Percentiles rank a stretch among this genome's conserved stretches.
phyloP scores from a whole-genome alignment of 768 basidiomycete genomes.

The Myochromella boudieri region DNA sequence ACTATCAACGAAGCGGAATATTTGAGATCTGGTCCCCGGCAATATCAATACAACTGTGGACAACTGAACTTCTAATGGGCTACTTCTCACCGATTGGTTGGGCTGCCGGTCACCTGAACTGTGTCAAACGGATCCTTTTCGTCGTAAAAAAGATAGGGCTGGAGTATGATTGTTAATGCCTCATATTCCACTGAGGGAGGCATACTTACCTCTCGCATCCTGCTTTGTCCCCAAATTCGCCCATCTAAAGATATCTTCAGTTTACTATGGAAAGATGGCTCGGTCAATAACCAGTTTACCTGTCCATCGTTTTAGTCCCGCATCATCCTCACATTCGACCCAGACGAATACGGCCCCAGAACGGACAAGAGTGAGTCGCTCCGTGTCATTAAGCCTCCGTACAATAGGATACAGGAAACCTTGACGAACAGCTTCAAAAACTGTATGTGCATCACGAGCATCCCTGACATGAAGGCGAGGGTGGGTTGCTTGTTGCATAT shows the following conservation, averaged over 20 bases:
- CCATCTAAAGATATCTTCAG: constrained; percentile 42
- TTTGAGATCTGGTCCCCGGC: constrained; percentile 30
- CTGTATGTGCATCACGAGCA: constrained; percentile 61
- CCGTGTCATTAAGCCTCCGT: constrained; percentile 61
- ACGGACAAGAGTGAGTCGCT: constrained; percentile 52
- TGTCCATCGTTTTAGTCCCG: constrained; percentile 68
- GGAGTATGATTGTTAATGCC: constrained; percentile 4
- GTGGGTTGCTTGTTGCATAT: constrained; percentile 64
- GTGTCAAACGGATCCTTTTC: constrained; percentile 52
- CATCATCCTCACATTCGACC: constrained; percentile 68
- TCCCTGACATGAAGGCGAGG: constrained; percentile 65
- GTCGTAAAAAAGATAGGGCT: constrained; percentile 74
- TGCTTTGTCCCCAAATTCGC: constrained; percentile 65
- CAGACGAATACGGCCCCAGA: constrained; percentile 70
- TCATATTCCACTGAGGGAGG: too few species aligned
- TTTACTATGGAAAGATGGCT: not conserved
- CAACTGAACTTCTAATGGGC: not conserved
- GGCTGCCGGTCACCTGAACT: constrained; percentile 34
- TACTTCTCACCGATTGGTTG: constrained; percentile 36
- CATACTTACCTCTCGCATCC: constrained; percentile 55
- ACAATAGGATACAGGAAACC: constrained; percentile 50
- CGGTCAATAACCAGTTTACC: constrained; percentile 25
- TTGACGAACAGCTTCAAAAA: constrained; percentile 65
- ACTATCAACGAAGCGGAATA: constrained; percentile 59
- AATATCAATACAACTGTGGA: not conserved